These are phyloP conservation scores for Keqinozyma sinolaborantium DNA, from an alignment of 1,139 yeast genomes.

Conservation along the genomic window DNA sequence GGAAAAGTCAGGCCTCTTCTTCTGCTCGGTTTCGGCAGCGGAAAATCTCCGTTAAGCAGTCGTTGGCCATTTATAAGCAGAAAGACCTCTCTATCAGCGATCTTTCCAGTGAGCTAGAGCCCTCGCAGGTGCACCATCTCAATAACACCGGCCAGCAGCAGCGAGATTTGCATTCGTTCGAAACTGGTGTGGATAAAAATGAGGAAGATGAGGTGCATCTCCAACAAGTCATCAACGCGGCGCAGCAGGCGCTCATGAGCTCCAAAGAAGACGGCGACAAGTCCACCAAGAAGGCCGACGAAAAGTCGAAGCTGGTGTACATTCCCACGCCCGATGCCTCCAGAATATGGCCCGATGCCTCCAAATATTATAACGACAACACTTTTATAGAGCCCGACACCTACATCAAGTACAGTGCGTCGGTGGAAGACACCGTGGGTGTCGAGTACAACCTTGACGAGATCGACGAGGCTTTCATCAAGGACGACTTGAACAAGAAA, in stretches of 20 bases:
- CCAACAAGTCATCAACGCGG: slow-evolving; percentile 83
- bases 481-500: slow-evolving; percentile 33
- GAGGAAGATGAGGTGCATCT: slow-evolving; percentile 97
- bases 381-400: slow-evolving; percentile 69
- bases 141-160: slow-evolving; percentile 50
- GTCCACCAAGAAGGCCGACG: slow-evolving; percentile 35
- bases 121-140: slow-evolving; percentile 43
- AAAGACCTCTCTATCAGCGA: slow-evolving; percentile 79
- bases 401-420: slow-evolving; percentile 86
- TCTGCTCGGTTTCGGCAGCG: slow-evolving; percentile 85
- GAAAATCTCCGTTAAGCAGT: slow-evolving; percentile 86
- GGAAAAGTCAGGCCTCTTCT: slow-evolving; percentile 33
- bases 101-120: slow-evolving; percentile 38
- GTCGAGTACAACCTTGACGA: slow-evolving; percentile 91
- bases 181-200: slow-evolving; percentile 96
- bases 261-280: slow-evolving; percentile 17
- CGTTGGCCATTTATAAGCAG: slow-evolving; percentile 75
- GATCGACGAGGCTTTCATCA: slow-evolving; percentile 67
- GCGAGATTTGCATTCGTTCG: slow-evolving; percentile 84
- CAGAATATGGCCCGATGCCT: slow-evolving; percentile 72
- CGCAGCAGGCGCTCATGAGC: slow-evolving; percentile 55
- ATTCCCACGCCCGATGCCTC: slow-evolving; percentile 98
- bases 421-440: slow-evolving; percentile 91
- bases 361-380: slow-evolving; percentile 61
- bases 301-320: slow-evolving; percentile 51